Base-by-base conservation (phyloP, 2,329 filamentous ascomycete genomes). In the Bipolaris sorokiniana region DNA sequence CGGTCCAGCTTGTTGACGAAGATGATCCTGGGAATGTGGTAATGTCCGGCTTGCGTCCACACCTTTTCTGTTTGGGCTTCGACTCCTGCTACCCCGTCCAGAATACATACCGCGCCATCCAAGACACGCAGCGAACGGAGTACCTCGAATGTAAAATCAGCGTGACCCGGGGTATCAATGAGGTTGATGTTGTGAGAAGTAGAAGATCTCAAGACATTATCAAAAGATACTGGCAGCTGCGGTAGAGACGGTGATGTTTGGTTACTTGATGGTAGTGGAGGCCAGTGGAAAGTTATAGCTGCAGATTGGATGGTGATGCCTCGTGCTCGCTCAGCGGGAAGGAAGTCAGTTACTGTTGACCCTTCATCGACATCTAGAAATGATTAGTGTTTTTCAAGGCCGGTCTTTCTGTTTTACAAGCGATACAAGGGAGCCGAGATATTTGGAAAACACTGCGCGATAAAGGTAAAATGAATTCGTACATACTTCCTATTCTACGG, bases 281-380 rank as follows among this genome's bases (percentile, higher is more conserved):
- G 95, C 95, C 95, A 99, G 62, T 90, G 84, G 75, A 98, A 97
- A 1, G 92, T 97, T 64, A 98, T 96, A 45, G 95, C 94, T 10
- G 95, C 95, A 2, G 94, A 98, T 74, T 98, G 95, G 59, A 99
- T 98, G 3, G 95, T 99, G 73, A 99, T 98, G 28, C 95, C 95
- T 64, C 95, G 85, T 65, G 92, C 89, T 70, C 94, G 85, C 76
- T 99, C 95, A 62, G 96, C 88, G 6, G 95, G 94, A 6, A 99
- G 84, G 67, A 98, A 99, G 78, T 99, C 95, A 2, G 95, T 99
- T 7, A 97, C 92, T 3, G 95, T 98, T 63, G 96, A 97, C 36
- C 95, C 95, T 77, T 96, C 90, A 69, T 98, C 94, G 62, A 99
- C 95, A 76, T 97, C 93, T 85, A 46, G 5, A 16, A 3, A 11